Percentiles rank a stretch among this genome's conserved stretches.
phyloP scores from a whole-genome alignment of 495 filamentous ascomycete species.

The Apodospora peruviana region DNA sequence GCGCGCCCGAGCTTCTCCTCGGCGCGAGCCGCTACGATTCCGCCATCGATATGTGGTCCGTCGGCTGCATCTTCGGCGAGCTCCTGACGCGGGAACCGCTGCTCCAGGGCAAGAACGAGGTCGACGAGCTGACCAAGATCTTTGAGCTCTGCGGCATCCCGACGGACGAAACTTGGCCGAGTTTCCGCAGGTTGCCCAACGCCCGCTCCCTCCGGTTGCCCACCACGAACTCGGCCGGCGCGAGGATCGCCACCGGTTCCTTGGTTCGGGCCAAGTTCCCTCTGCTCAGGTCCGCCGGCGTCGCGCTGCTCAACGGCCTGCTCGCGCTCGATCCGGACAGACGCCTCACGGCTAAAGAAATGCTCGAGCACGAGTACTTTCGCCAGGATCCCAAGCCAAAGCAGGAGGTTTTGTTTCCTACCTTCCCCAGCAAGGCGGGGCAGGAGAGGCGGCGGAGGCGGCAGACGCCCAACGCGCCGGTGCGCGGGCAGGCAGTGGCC shows the following conservation, averaged over 20 bases:
- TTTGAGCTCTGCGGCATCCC: slow-evolving; percentile 90
- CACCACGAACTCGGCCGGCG: slow-evolving; percentile 30
- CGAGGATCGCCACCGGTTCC: slow-evolving; percentile 31
- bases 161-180: slow-evolving; percentile 78
- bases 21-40: slow-evolving; percentile 71
- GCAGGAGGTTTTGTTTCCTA: slow-evolving; percentile 79
- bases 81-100: slow-evolving; percentile 78
- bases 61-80: slow-evolving; percentile 96
- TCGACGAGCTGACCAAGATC: slow-evolving; percentile 71
- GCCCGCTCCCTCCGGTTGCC: slow-evolving; percentile 81
- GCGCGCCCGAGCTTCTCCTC: slow-evolving; percentile 83
- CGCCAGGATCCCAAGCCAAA: slow-evolving; percentile 84
- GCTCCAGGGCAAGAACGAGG: slow-evolving; percentile 89
- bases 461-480: slow-evolving; percentile 82
- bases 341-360: slow-evolving; percentile 59
- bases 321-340: slow-evolving; percentile 69
- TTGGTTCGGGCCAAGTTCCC: slow-evolving; percentile 70
- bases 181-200: slow-evolving; percentile 83
- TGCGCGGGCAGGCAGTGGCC: slow-evolving; percentile 64
- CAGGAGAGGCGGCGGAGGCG: slow-evolving; percentile 74
- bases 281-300: slow-evolving; percentile 70
- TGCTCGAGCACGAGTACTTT: slow-evolving; percentile 70
- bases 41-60: slow-evolving; percentile 89
- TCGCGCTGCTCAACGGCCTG: slow-evolving; percentile 59
- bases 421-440: slow-evolving; percentile 90